These are phyloP conservation scores for Coniochaeta prunicola DNA, from an alignment of 2,329 filamentous ascomycete species.

Conservation along the genomic window DNA sequence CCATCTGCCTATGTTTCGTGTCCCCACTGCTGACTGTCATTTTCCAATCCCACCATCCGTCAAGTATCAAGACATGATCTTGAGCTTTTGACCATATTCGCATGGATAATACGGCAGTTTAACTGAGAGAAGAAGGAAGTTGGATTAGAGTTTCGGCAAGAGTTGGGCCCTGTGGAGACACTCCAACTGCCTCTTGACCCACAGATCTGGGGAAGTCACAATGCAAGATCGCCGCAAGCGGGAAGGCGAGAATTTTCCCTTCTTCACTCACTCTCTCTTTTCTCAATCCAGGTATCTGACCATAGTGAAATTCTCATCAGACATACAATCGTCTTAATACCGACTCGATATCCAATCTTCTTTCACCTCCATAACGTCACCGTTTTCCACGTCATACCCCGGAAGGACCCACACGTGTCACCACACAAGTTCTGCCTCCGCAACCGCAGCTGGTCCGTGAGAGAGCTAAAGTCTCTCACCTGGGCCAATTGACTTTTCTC, in stretches of 20 bases:
- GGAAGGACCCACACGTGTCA: neutral
- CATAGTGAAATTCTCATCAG: too few relatives aligned
- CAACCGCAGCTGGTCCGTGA: neutral
- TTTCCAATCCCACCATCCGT: neutral
- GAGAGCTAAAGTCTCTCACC: neutral
- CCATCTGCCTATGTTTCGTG: neutral
- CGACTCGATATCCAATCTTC: too few relatives aligned
- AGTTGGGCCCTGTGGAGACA: neutral
- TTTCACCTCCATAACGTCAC: too few relatives aligned
- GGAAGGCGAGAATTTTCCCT: too few relatives aligned
- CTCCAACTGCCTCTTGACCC: neutral
- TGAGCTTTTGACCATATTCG: too few relatives aligned
- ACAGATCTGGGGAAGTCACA: too few relatives aligned
- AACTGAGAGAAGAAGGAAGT: neutral
- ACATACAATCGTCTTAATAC: too few relatives aligned
- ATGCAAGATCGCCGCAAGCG: too few relatives aligned
- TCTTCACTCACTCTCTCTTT: too few relatives aligned
- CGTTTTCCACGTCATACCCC: too few relatives aligned
- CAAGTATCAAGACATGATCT: too few relatives aligned
- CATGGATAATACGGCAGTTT: neutral
- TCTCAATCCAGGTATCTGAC: too few relatives aligned
- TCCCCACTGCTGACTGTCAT: neutral
- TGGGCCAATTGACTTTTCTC: neutral
- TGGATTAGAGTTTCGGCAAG: neutral
- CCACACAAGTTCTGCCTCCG: neutral